phyloP scores from a whole-genome alignment of 129 eudicot species.

The Scalesia atractyloides region DNA sequence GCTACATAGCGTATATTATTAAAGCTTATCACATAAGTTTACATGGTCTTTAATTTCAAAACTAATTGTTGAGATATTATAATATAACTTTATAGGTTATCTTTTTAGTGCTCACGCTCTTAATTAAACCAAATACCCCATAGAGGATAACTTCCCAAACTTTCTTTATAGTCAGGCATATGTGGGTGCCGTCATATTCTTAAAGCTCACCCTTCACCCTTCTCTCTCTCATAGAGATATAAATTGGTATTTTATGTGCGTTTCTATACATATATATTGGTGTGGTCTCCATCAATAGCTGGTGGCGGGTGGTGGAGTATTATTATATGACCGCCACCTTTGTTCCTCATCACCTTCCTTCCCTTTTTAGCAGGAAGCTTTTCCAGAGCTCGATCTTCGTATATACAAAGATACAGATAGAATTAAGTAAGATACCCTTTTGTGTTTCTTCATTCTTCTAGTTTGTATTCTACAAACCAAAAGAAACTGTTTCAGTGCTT shows the following conservation, averaged over 20 bases:
- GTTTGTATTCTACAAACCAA: constrained; percentile 14
- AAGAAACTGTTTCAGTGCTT: neutral
- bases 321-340: constrained; percentile 46
- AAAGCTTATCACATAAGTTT: no score
- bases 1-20: no score
- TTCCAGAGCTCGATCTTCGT: constrained; percentile 46
- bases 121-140: neutral
- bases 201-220: constrained; percentile 26
- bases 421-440: constrained; percentile 34
- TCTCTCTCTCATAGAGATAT: constrained; percentile 26
- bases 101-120: no score
- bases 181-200: constrained; percentile 41
- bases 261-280: constrained; percentile 14
- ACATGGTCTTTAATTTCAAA: no score
- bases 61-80: no score
- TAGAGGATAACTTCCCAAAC: constrained; percentile 29
- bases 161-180: constrained; percentile 20
- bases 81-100: no score
- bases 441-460: constrained; percentile 12
- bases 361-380: constrained; percentile 40
- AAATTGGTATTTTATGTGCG: neutral
- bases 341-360: constrained; percentile 44
- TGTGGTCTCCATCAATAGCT: constrained; percentile 56
- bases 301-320: constrained; percentile 48
- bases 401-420: constrained; percentile 5